phyloP scores from a whole-genome alignment of 495 filamentous ascomycete species.

The Aspergillus haitiensis region DNA sequence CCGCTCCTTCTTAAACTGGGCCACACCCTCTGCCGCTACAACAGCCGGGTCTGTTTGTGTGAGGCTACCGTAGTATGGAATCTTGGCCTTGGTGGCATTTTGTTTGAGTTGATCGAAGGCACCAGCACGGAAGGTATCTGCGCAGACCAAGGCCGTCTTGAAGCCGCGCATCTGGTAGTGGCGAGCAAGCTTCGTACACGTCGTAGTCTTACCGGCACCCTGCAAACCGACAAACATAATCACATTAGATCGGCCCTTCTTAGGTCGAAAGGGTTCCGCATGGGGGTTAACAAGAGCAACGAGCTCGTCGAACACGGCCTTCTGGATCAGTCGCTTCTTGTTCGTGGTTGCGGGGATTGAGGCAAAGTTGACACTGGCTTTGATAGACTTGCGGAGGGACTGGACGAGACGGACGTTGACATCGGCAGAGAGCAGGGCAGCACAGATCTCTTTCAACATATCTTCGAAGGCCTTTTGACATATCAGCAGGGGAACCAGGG shows the following conservation, averaged over 20 bases:
- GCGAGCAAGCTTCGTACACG: conserved; percentile 94
- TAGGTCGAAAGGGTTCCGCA: conserved; percentile 92
- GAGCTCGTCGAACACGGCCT: conserved; percentile 95
- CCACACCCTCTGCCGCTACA: conserved; percentile 90
- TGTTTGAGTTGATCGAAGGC: conserved; percentile 99
- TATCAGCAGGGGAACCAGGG: conserved; percentile 15
- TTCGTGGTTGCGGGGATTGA: conserved; percentile 84
- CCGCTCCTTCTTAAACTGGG: conserved; percentile 97
- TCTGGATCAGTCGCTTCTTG: conserved; percentile 98
- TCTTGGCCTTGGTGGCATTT: conserved; percentile 97
- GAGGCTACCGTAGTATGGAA: conserved; percentile 94
- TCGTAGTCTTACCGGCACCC: conserved; percentile 96
- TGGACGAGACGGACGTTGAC: conserved; percentile 95
- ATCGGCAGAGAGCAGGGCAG: conserved; percentile 91
- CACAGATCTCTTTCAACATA: conserved; percentile 97
- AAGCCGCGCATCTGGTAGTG: conserved; percentile 95
- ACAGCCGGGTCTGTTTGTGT: conserved; percentile 95
- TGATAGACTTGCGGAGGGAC: conserved; percentile 90
- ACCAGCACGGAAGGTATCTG: conserved; percentile 97
- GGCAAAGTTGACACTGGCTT: conserved; percentile 86
- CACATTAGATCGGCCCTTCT: conserved; percentile 92
- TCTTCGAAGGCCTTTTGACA: conserved; percentile 79
- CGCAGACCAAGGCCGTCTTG: conserved; percentile 92
- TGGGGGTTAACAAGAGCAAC: conserved; percentile 95
- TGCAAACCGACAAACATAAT: conserved; percentile 99